A percentile compares a stretch with the other conserved stretches of the same genome.
phyloP scores from a whole-genome alignment of 2,329 filamentous ascomycete species.

The Byssothecium circinans region DNA sequence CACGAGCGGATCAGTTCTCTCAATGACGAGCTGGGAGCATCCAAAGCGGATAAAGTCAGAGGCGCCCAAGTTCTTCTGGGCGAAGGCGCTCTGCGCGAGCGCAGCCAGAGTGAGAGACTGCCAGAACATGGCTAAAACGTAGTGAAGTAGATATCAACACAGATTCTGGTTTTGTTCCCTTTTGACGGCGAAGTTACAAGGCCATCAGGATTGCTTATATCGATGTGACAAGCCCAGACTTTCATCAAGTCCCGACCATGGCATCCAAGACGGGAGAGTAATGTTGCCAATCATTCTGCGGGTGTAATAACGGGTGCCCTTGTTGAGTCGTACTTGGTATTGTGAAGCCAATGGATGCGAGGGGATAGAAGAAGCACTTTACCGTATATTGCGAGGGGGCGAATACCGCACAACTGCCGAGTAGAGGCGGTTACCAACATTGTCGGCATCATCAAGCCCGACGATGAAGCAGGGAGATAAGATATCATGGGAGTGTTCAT shows the following conservation, averaged over 20 bases:
- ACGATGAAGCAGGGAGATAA: neutral
- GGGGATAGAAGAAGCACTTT: neutral
- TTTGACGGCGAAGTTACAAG: neutral
- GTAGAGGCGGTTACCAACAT: neutral
- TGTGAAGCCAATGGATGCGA: neutral
- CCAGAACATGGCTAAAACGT: slow-evolving; percentile 4
- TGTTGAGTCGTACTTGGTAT: neutral
- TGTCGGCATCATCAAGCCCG: neutral
- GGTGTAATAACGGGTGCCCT: neutral
- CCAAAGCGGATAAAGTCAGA: slow-evolving; percentile 17
- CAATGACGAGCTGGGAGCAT: slow-evolving; percentile 22
- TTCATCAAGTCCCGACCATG: neutral
- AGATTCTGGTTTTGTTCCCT: neutral
- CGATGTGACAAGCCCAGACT: neutral
- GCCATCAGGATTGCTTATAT: neutral
- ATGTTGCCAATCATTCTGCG: neutral
- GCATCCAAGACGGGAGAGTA: neutral
- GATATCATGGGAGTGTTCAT: too few relatives aligned
- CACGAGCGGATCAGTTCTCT: slow-evolving; percentile 20
- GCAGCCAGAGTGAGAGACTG: slow-evolving; percentile 1
- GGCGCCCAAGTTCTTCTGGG: slow-evolving; percentile 2
- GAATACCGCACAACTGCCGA: neutral
- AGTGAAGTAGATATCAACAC: too few relatives aligned
- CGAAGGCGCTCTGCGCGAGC: slow-evolving; percentile 4
- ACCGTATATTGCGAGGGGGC: neutral